A percentile compares a stretch with the other conserved stretches of the same genome.
Evolutionary conservation across 768 basidiomycete species (phyloP).

Genomic region (Pisolithus albus): DNA sequence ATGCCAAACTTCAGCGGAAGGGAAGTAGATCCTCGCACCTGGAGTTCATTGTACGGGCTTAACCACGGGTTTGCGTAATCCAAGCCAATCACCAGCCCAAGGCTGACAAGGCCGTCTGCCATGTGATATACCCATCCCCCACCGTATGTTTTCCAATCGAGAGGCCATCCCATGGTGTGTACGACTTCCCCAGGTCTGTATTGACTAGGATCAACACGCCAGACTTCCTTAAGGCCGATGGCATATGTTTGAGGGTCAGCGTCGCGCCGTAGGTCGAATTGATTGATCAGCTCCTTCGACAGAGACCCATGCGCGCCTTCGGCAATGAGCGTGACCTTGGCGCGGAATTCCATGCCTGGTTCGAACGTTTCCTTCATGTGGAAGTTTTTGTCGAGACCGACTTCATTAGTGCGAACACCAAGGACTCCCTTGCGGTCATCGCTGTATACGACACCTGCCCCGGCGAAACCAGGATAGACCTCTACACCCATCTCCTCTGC

Average conservation of each 20-base stretch:
- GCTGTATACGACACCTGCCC: slow-evolving; percentile 72
- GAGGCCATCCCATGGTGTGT: slow-evolving; percentile 92
- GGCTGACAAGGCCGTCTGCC: slow-evolving; percentile 81
- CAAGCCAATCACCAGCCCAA: slow-evolving; percentile 88
- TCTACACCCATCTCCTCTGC: slow-evolving; percentile 89
- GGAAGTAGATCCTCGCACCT: slow-evolving; percentile 44
- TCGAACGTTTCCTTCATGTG: slow-evolving; percentile 84
- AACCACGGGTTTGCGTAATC: slow-evolving; percentile 94
- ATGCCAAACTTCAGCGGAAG: neutral
- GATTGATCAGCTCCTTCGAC: slow-evolving; percentile 67
- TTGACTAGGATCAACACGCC: slow-evolving; percentile 66
- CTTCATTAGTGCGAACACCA: slow-evolving; percentile 90
- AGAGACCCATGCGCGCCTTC: slow-evolving; percentile 95
- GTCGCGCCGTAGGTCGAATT: slow-evolving; percentile 63
- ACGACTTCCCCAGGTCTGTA: slow-evolving; percentile 72
- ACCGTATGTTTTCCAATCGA: slow-evolving; percentile 70
- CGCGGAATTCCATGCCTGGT: slow-evolving; percentile 92
- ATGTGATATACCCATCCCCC: slow-evolving; percentile 96
- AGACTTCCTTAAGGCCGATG: slow-evolving; percentile 95
- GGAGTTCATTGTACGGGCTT: slow-evolving; percentile 87
- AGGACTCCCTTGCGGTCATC: slow-evolving; percentile 35
- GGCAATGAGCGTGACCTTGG: slow-evolving; percentile 86
- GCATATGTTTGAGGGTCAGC: slow-evolving; percentile 90
- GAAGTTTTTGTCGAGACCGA: slow-evolving; percentile 75
- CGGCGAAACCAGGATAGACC: slow-evolving; percentile 95